phyloP scores from a whole-genome alignment of 371 early-diverging fungal genomes.

The Haplosporangium sp. region DNA sequence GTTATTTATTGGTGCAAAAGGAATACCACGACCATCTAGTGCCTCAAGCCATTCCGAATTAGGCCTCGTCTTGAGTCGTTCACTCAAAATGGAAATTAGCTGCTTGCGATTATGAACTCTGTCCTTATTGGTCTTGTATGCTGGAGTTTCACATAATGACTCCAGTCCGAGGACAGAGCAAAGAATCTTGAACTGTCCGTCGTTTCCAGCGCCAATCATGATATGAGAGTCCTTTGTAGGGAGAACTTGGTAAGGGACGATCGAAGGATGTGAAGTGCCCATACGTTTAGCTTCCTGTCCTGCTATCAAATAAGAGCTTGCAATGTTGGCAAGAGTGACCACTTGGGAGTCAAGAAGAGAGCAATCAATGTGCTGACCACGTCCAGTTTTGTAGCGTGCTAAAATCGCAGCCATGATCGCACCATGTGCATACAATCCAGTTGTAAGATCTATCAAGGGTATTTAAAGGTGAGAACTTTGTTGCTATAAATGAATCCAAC shows the following conservation, averaged over 20 bases:
- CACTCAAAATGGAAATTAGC: slow-evolving; percentile 67
- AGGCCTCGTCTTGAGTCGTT: slow-evolving; percentile 60
- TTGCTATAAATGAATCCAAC: too few species aligned
- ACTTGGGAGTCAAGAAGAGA: slow-evolving; percentile 89
- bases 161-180: slow-evolving; percentile 63
- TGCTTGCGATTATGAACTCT: slow-evolving; percentile 80
- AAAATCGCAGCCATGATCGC: slow-evolving; percentile 91
- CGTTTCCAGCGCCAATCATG: slow-evolving; percentile 92
- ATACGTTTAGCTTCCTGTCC: slow-evolving; percentile 82
- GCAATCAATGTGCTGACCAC: slow-evolving; percentile 88
- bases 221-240: slow-evolving; percentile 84
- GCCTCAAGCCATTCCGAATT: slow-evolving; percentile 72
- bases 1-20: slow-evolving; percentile 90
- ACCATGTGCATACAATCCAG: slow-evolving; percentile 90
- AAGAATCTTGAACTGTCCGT: slow-evolving; percentile 81
- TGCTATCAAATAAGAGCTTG: slow-evolving; percentile 85
- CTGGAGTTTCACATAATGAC: slow-evolving; percentile 60
- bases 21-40: slow-evolving; percentile 78
- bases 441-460: slow-evolving; percentile 67
- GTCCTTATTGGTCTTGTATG: slow-evolving; percentile 73
- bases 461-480: not conserved
- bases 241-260: slow-evolving; percentile 93
- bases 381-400: slow-evolving; percentile 71
- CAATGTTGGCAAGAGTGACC: slow-evolving; percentile 91
- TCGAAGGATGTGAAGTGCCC: slow-evolving; percentile 92